Base-by-base conservation (phyloP, 306 rosid species). In the Citrullus colocynthis region DNA sequence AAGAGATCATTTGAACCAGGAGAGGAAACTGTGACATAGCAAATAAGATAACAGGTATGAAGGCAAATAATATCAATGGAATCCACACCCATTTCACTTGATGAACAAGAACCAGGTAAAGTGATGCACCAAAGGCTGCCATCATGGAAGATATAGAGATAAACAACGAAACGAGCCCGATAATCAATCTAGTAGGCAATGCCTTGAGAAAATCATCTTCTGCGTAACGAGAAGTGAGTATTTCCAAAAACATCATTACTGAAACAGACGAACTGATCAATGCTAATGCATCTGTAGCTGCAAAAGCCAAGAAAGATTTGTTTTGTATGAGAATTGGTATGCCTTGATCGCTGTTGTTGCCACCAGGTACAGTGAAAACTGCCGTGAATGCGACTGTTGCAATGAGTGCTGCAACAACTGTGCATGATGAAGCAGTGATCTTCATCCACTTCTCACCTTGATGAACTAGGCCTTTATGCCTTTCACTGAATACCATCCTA, bases 401-500 rank as follows among this genome's bases (percentile, higher is more conserved):
- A 4, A 69, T 24, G 18, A 67, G 51, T 18, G 74, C 54, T 17
- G 74, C 74, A 18, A 67, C 52, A 6, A 67, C 55, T 1, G 56
- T 69, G 75, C 54, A 41, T 42, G 56, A 69, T 39, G 56, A 69
- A 69, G 75, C 56, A 4, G 55, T n/a, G 20, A n/a, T 45, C 17
- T 69, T 69, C 75, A 69, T 69, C 75, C 75, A 69, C 42, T 41
- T 42, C 55, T 69, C 56, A 39, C 75, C 75, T 45, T 20, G 75
- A 2, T 20, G 15, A n/a, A 69, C 75, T 12, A 69, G 32, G 3
- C 5, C 4, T 69, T 69, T 32, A n/a, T 69, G 75, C 30, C 44
- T 51, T 69, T 14, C 61, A 1, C 80, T 41, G 81, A 88, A 90
- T 0, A 86, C 7, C 1, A 83, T 88, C 55, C 79, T 86, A 21